phyloP scores from a whole-genome alignment of 139 green algal genomes.

The Bryopsis sp. region DNA sequence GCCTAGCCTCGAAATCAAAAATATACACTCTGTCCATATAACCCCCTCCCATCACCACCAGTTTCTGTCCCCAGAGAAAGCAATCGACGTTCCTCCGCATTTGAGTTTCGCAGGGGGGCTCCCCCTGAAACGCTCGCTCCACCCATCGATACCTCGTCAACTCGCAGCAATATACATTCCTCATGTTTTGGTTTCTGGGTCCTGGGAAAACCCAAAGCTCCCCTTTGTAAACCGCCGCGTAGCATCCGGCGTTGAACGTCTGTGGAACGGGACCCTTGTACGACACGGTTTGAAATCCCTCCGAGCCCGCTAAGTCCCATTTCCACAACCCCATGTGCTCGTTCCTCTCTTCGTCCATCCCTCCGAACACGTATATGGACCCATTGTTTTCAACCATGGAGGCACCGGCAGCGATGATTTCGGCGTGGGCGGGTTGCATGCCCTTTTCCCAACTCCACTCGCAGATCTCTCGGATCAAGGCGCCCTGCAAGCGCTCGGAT shows the following conservation, averaged over 20 bases:
- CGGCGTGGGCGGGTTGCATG: conserved; percentile 9
- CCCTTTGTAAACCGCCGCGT: conserved; percentile 22
- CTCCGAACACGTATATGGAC: conserved; percentile 29
- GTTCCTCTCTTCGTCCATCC: conserved; percentile 31
- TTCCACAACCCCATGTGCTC: conserved; percentile 32
- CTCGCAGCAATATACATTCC: conserved; percentile 27
- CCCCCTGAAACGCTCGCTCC: conserved; percentile 23
- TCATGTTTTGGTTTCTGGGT: conserved; percentile 29
- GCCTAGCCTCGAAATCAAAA: conserved; percentile 28
- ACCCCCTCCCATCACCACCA: conserved; percentile 25
- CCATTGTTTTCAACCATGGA: conserved; percentile 29
- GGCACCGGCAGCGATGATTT: conserved; percentile 24
- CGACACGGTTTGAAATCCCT: conserved; percentile 26
- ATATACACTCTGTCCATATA: conserved; percentile 27
- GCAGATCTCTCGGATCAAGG: conserved; percentile 25
- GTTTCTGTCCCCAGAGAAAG: conserved; percentile 22
- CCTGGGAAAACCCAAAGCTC: conserved; percentile 36
- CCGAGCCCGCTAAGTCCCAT: conserved; percentile 23
- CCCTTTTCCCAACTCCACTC: conserved; percentile 33
- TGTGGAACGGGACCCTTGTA: conserved; percentile 26
- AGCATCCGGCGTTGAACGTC: conserved; percentile 26
- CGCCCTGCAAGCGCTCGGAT: conserved; percentile 17
- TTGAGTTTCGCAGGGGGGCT: conserved; percentile 20
- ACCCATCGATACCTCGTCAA: conserved; percentile 25
- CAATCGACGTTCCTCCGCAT: conserved; percentile 22